phyloP scores from a whole-genome alignment of 306 rosid genomes.

The Inga leiocalycina region DNA sequence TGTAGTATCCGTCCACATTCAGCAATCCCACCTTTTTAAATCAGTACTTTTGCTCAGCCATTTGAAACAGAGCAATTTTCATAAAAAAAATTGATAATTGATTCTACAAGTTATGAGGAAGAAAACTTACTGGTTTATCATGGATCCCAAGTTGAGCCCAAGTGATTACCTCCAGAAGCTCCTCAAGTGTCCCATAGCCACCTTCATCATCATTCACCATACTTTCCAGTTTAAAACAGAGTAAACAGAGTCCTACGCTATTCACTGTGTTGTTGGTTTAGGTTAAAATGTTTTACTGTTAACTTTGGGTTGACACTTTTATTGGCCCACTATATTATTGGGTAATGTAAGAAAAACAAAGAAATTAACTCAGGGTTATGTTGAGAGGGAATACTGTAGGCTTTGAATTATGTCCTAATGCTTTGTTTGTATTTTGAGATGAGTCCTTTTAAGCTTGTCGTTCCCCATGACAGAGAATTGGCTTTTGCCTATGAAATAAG shows the following conservation, averaged over 20 bases:
- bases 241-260: background rate
- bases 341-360: background rate
- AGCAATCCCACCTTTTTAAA: slow-evolving; percentile 82
- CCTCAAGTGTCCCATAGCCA: slow-evolving; percentile 98
- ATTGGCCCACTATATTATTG: background rate
- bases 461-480: background rate
- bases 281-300: background rate
- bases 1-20: slow-evolving; percentile 96
- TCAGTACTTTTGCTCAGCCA: background rate
- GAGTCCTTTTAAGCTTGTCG: background rate
- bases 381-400: background rate
- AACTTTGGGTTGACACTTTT: background rate
- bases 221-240: background rate
- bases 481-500: background rate
- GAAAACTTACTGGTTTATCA: slow-evolving; percentile 77
- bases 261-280: background rate
- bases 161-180: slow-evolving; percentile 94
- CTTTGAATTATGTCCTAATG: background rate
- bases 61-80: background rate
- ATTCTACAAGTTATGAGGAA: background rate
- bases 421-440: background rate
- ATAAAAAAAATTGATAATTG: background rate
- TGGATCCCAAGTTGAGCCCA: slow-evolving; percentile 99
- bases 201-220: slow-evolving; percentile 36
- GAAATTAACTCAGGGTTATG: background rate